Conservation (phyloP, 2,329 filamentous ascomycete species). For the Cyclaneusma minus region DNA sequence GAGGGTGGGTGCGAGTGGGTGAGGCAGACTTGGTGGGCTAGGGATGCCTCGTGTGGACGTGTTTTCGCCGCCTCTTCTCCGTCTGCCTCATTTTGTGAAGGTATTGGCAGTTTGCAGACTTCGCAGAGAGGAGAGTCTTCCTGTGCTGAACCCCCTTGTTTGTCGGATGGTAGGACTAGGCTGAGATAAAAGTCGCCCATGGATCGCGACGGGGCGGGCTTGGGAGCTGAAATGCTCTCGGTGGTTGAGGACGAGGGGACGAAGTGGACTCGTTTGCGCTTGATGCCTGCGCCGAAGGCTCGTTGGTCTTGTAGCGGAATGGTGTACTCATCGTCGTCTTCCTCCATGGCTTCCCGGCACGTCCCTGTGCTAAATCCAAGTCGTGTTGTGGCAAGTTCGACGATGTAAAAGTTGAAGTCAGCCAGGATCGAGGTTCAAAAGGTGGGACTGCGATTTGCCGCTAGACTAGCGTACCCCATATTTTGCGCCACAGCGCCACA, state of each 20-base stretch:
- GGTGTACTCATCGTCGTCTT: slow-evolving; percentile 39
- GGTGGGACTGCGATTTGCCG: too few relatives aligned
- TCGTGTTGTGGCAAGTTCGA: too few relatives aligned
- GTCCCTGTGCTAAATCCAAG: too few relatives aligned
- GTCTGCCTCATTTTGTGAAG: slow-evolving; percentile 6
- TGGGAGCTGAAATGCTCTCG: slow-evolving; percentile 7
- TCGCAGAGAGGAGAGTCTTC: slow-evolving; percentile 26
- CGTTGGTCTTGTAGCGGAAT: slow-evolving; percentile 41
- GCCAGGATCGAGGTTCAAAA: too few relatives aligned
- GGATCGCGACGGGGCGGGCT: slow-evolving; percentile 17
- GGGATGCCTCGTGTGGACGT: slow-evolving; percentile 39
- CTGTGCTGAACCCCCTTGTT: too few relatives aligned
- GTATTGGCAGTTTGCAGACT: slow-evolving; percentile 43
- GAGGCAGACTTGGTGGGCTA: slow-evolving; percentile 58
- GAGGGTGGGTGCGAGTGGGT: slow-evolving; percentile 58
- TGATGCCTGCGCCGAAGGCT: slow-evolving; percentile 46
- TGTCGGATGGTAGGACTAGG: slow-evolving; percentile 44
- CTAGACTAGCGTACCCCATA: too few relatives aligned
- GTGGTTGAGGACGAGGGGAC: slow-evolving; percentile 23
- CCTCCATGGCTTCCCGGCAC: slow-evolving; percentile 2
- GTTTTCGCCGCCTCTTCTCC: slow-evolving; percentile 12
- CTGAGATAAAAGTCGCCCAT: slow-evolving; percentile 44
- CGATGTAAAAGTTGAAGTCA: too few relatives aligned
- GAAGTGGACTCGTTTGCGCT: slow-evolving; percentile 43
- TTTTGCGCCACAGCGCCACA: too few relatives aligned